Evolutionary conservation across 352 stramenopile species (phyloP), one percentile per base, ranked within the genome.

Genomic region (Globisporangium takayamanum): DNA sequence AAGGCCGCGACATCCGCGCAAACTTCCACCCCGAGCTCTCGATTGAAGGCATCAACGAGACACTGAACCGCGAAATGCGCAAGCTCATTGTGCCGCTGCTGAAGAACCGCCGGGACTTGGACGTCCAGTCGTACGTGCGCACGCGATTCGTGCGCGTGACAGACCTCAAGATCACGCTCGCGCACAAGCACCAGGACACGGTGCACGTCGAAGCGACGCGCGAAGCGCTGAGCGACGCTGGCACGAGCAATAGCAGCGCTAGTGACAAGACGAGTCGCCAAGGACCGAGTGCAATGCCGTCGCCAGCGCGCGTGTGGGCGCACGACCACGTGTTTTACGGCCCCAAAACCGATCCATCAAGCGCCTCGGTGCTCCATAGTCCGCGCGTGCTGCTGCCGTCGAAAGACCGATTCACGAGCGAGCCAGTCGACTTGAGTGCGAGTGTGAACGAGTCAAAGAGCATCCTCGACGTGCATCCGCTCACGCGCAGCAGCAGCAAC

Each of bases 1-100:
- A 87, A 68, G 78, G 80, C 1, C 76, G 77, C 8, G 78, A 90
- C 41, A 90, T 90, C 53, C 78, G 80, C 45, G 66, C 78, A 1
- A 83, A 88, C 42, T 88, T 90, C 60, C 75, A 88, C 48, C 80
- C 80, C 0, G 76, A 88, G 50, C 70, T 90, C 48, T 83, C 78
- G 56, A 79, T 89, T 47, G 76, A 87, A 63, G 74, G 80, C 26
- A 73, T 87, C 44, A 84, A 75, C 50, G 77, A 90, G 46, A 68
- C 82, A 25, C 57, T 78, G 20, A 89, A 80, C 45, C 68, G 67
- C 0, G 76, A 89, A 48, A 88, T 89, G 67, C 72, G 77, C 2
- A 76, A 78, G 18, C 65, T 89, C 20, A 89, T 89, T n/a, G 67
- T 89, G 25, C 78, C 80, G 15, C 59, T 90, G 48, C 66, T 88